These are phyloP conservation scores for Yamadazyma sp. DNA, from an alignment of 1,139 yeast species.

Conservation along the genomic window DNA sequence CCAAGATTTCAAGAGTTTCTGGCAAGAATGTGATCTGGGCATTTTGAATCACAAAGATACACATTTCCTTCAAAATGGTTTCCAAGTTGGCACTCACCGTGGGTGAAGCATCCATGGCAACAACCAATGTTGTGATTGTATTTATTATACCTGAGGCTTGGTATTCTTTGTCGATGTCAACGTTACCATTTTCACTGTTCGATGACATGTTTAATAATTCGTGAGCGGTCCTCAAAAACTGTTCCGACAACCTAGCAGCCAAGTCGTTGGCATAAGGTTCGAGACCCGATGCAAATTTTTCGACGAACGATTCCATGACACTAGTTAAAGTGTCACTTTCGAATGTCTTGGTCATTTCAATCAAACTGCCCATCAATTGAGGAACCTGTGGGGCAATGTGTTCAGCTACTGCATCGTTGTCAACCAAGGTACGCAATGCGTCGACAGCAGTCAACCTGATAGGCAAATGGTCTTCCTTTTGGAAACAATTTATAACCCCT, in stretches of 20 bases:
- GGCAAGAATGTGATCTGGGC: slow-evolving; percentile 48
- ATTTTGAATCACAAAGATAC: slow-evolving; percentile 48
- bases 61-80: slow-evolving; percentile 38
- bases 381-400: slow-evolving; percentile 51
- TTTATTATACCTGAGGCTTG: slow-evolving; percentile 53
- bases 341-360: slow-evolving; percentile 49
- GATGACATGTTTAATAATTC: slow-evolving; percentile 39
- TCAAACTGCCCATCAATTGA: slow-evolving; percentile 51
- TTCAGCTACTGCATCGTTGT: slow-evolving; percentile 47
- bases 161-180: slow-evolving; percentile 48
- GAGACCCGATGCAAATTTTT: slow-evolving; percentile 50
- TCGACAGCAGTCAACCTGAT: slow-evolving; percentile 54
- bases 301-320: slow-evolving; percentile 59
- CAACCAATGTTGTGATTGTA: slow-evolving; percentile 52
- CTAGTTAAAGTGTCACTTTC: slow-evolving; percentile 56
- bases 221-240: slow-evolving; percentile 45
- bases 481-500: slow-evolving; percentile 45
- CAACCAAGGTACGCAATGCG: slow-evolving; percentile 51
- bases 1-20: slow-evolving; percentile 51
- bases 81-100: slow-evolving; percentile 44
- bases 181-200: slow-evolving; percentile 22
- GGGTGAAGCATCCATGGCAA: slow-evolving; percentile 52
- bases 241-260: slow-evolving; percentile 46
- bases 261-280: slow-evolving; percentile 58
- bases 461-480: slow-evolving; percentile 45